Percentiles rank a stretch among this genome's conserved stretches.
These are phyloP conservation scores for Trichocomaceae sp. DNA, from an alignment of 2,329 filamentous ascomycete genomes.

Conservation along the genomic window DNA sequence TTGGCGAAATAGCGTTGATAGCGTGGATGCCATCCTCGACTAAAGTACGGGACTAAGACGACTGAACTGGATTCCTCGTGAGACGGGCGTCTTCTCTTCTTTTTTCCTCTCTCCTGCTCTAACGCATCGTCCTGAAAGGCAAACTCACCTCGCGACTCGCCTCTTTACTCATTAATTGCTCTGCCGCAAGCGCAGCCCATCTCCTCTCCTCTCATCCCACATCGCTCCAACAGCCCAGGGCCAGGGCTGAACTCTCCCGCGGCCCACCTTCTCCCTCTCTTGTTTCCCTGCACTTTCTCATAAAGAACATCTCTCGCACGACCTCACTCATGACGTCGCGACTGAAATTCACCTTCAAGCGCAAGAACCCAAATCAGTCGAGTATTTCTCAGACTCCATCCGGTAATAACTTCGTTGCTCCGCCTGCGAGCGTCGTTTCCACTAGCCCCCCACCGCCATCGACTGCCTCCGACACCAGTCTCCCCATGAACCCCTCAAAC, in stretches of 20 bases:
- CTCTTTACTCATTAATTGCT: background rate
- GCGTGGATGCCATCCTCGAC: background rate
- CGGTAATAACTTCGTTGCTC: conserved; percentile 26
- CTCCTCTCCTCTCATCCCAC: background rate
- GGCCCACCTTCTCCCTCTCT: conserved; percentile 10
- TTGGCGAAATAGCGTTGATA: background rate
- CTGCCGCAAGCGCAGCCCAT: background rate
- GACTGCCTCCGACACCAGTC: conserved; percentile 45
- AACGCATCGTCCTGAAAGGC: background rate
- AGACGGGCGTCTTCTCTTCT: background rate
- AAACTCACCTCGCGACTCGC: background rate
- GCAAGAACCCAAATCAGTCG: conserved; percentile 46
- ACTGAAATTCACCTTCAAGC: conserved; percentile 43
- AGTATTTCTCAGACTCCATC: conserved; percentile 25
- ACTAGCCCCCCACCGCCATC: conserved; percentile 33
- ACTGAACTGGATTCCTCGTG: background rate
- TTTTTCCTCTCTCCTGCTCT: background rate
- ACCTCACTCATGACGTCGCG: conserved; percentile 48
- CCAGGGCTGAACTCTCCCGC: conserved; percentile 7
- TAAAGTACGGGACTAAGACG: background rate
- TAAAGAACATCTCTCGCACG: conserved; percentile 15
- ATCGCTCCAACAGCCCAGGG: background rate
- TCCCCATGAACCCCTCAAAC: conserved; percentile 51
- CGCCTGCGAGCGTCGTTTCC: conserved; percentile 30
- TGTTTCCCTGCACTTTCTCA: conserved; percentile 13